Conservation (phyloP, 352 stramenopile genomes). For the Globisporangium recalcitrans region DNA sequence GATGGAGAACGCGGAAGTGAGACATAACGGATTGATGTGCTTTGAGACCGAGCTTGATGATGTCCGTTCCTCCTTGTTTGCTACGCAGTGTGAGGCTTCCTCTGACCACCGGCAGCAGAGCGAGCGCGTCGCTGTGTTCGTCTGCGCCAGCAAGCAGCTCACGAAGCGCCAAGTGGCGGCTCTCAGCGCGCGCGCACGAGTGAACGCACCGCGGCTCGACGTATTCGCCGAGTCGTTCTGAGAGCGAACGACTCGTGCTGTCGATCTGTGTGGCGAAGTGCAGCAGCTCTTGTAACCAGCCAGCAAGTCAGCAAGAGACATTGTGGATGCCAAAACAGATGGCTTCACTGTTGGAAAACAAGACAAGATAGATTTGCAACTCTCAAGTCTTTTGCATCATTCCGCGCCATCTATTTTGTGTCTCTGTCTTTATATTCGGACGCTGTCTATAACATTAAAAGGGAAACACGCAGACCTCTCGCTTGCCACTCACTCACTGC, state of each 20-base stretch:
- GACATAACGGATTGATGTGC: neutral
- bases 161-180: constrained; percentile 16
- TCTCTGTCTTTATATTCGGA: constrained; percentile 1
- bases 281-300: neutral
- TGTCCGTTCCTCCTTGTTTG: neutral
- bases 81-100: neutral
- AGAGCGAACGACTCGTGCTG: neutral
- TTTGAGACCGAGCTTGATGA: constrained; percentile 1
- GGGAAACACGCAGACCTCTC: neutral
- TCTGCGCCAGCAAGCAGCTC: constrained; percentile 21
- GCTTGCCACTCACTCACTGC: neutral
- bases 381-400: too few species aligned
- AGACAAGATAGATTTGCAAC: too few species aligned
- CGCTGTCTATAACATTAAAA: constrained; percentile 12
- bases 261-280: neutral
- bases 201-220: constrained; percentile 10
- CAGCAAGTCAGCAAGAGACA: too few species aligned
- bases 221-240: constrained; percentile 30
- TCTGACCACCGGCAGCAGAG: neutral
- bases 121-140: constrained; percentile 17
- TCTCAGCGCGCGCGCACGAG: neutral
- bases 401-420: constrained; percentile 1
- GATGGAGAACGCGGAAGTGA: constrained; percentile 7
- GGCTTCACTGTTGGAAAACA: too few species aligned
- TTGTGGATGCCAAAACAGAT: too few species aligned